Percentiles rank a stretch among this genome's conserved stretches.
Conservation (phyloP, 768 basidiomycete species). For the Hericium rajendrae region DNA sequence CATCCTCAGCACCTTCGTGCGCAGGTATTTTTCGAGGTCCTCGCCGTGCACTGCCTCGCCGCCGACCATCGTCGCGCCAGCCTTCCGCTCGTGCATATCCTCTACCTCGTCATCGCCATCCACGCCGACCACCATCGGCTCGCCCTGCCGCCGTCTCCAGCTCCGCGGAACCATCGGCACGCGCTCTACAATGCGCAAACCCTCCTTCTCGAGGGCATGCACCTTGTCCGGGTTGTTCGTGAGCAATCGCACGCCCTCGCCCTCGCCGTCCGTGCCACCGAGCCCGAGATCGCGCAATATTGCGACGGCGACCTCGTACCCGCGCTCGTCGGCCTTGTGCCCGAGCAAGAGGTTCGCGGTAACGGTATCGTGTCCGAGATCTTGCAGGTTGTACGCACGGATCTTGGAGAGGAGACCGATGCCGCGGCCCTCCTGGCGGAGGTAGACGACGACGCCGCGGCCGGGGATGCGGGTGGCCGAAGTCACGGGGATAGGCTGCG, state of each 20-base stretch:
- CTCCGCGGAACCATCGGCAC: constrained; percentile 92
- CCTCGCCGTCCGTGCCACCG: constrained; percentile 42
- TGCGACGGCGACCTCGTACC: constrained; percentile 84
- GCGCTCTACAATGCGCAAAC: constrained; percentile 70
- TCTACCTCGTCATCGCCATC: constrained; percentile 14
- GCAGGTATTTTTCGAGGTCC: constrained; percentile 89
- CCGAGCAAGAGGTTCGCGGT: constrained; percentile 94
- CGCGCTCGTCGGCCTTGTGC: constrained; percentile 87
- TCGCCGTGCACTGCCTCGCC: constrained; percentile 66
- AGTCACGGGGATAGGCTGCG: constrained; percentile 47
- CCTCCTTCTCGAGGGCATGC: constrained; percentile 74
- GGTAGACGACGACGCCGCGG: constrained; percentile 87
- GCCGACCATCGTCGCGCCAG: constrained; percentile 76
- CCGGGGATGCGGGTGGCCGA: constrained; percentile 50
- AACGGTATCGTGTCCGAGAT: constrained; percentile 98
- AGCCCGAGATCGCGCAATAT: constrained; percentile 85
- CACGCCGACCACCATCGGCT: constrained; percentile 14
- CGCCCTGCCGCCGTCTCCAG: constrained; percentile 45
- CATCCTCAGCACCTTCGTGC: constrained; percentile 96
- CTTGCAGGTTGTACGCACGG: constrained; percentile 94
- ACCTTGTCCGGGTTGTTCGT: constrained; percentile 99
- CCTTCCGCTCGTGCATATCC: constrained; percentile 28
- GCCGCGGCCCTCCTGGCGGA: constrained; percentile 95
- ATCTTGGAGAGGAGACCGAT: constrained; percentile 95
- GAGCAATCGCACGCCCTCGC: constrained; percentile 63